Evolutionary conservation across 345 rosid genomes (phyloP).

Genomic region (Raphanus raphanistrum): DNA sequence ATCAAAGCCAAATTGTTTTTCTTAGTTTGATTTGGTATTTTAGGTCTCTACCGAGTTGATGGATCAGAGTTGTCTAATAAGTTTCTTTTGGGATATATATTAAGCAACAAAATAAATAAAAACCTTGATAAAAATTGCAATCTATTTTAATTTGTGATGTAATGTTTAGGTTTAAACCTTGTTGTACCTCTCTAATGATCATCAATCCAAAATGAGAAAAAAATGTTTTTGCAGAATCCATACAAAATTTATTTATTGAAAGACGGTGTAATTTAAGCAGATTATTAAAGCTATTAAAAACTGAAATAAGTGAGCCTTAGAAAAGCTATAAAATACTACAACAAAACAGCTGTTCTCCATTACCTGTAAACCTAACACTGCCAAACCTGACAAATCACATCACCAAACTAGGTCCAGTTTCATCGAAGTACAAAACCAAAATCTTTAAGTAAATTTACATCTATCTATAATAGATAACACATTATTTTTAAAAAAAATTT

Average conservation of each 20-base stretch:
- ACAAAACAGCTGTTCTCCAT: conserved; percentile 38
- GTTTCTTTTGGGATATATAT: not conserved
- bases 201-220: no score
- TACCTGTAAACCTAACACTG: conserved; percentile 34
- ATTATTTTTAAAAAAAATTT: no score
- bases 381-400: conserved; percentile 40
- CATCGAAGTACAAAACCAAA: conserved; percentile 22
- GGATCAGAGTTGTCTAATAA: not conserved
- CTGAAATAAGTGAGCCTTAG: conserved; percentile 9
- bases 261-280: no score
- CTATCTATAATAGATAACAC: not conserved
- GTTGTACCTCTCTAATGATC: no score
- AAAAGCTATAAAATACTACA: not conserved
- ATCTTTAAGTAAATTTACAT: not conserved
- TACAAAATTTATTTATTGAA: not conserved
- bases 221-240: not conserved
- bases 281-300: conserved; percentile 2
- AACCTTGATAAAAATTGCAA: not conserved
- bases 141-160: no score
- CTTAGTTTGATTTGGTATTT: not conserved
- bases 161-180: no score
- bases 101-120: no score
- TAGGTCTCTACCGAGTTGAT: not conserved
- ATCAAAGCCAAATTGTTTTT: not conserved
- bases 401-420: conserved; percentile 26